Percentiles rank a stretch among this genome's conserved stretches.
Evolutionary conservation across 1,284 basidiomycete genomes (phyloP).

Genomic region (Pisolithus thermaeus): DNA sequence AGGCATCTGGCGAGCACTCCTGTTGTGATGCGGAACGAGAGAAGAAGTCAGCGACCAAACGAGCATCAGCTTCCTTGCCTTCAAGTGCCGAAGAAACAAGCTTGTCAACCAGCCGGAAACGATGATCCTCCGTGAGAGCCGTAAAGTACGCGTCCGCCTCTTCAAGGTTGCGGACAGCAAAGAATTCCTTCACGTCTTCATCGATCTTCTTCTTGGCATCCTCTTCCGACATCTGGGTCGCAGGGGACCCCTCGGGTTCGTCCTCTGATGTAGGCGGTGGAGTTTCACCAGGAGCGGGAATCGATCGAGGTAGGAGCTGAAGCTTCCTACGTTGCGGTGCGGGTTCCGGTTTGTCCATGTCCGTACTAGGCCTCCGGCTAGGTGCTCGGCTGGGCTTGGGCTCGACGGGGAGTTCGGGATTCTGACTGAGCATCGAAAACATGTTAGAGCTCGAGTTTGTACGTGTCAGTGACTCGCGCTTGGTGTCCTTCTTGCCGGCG

Average conservation of each 20-base stretch:
- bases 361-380: conserved; percentile 48
- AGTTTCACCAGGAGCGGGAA: conserved; percentile 37
- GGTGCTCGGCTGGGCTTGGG: conserved; percentile 46
- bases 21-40: conserved; percentile 48
- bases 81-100: conserved; percentile 70
- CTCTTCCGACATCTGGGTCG: conserved; percentile 59
- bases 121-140: conserved; percentile 59
- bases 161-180: conserved; percentile 70
- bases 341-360: conserved; percentile 32
- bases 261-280: conserved; percentile 49
- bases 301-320: conserved; percentile 46
- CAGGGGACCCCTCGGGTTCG: conserved; percentile 35
- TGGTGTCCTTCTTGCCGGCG: conserved; percentile 55
- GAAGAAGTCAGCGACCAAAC: conserved; percentile 70
- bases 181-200: conserved; percentile 76
- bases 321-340: conserved; percentile 65
- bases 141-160: conserved; percentile 87
- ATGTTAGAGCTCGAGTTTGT: too few relatives aligned
- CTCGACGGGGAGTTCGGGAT: conserved; percentile 35
- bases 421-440: too few relatives aligned
- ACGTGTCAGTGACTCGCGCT: conserved; percentile 57
- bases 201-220: conserved; percentile 75
- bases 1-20: conserved; percentile 47
- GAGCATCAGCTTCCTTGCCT: conserved; percentile 80
- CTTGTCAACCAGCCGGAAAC: conserved; percentile 66